Percentiles rank a stretch among this genome's conserved stretches.
Conservation (phyloP, 2,329 filamentous ascomycete species). For the Nemania diffusa region DNA sequence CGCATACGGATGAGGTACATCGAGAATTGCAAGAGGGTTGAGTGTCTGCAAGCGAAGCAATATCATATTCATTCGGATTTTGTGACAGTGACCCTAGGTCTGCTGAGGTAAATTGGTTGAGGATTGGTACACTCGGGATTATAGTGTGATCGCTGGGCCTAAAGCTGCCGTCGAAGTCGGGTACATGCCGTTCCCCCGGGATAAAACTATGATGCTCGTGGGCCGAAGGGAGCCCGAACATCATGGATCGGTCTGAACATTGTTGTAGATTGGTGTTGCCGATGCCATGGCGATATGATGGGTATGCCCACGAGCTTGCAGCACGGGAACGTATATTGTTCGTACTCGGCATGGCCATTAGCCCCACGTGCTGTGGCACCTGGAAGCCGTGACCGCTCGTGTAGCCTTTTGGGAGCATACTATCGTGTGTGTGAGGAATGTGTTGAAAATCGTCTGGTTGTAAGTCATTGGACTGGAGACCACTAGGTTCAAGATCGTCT, state of each 20-base stretch:
- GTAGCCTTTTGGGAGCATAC: conserved; percentile 38
- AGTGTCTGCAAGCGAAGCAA: conserved; percentile 39
- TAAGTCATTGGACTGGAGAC: conserved; percentile 29
- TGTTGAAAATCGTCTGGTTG: conserved; percentile 32
- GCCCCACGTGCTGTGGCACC: conserved; percentile 28
- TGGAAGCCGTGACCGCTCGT: conserved; percentile 24
- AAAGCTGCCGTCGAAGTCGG: conserved; percentile 13
- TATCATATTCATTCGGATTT: conserved; percentile 36
- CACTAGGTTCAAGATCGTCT: conserved; percentile 21
- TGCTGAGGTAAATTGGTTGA: conserved; percentile 34
- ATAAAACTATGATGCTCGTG: conserved; percentile 1
- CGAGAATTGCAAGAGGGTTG: conserved; percentile 38
- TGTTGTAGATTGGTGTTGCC: conserved; percentile 15
- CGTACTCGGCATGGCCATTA: conserved; percentile 14
- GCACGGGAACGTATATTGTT: conserved; percentile 8
- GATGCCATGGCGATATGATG: conserved; percentile 29
- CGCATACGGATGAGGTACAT: conserved; percentile 45
- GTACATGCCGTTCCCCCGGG: not conserved
- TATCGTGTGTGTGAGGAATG: conserved; percentile 38
- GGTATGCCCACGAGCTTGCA: not conserved
- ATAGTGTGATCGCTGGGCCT: conserved; percentile 14
- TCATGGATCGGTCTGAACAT: not conserved
- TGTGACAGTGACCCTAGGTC: conserved; percentile 34
- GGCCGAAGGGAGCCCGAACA: conserved; percentile 1
- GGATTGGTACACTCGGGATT: conserved; percentile 17